Evolutionary conservation across 2,329 filamentous ascomycete species (phyloP), one percentile per base, ranked within the genome.

Genomic region (Talaromyces sp.): DNA sequence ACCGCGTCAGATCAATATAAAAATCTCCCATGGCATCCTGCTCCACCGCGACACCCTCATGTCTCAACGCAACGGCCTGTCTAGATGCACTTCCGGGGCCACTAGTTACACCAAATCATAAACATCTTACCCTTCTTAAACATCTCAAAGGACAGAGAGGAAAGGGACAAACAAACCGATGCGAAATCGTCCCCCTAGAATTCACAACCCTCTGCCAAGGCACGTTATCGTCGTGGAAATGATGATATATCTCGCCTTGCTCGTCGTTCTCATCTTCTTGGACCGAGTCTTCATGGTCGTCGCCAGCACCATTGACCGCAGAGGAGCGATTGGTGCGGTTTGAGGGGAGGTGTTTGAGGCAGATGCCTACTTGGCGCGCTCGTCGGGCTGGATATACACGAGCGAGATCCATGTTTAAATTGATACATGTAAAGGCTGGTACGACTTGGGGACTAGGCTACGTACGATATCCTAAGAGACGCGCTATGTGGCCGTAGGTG

Each of bases 171-270:
- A 59, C 80, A 70, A 73, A 94, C 92, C 93, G 87, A 8, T 90
- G 90, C 52, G 93, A 96, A 70, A 98, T 96, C 66, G 87, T 82
- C 24, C 94, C 93, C 77, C 91, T 94, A 14, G 91, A 82, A 76
- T 94, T 97, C 74, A 98, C 90, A 66, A 98, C 91, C 65, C 95
- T 84, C 81, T 98, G 94, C 94, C 94, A 98, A 0, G 94, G 94
- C 3, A 98, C 94, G 69, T 90, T 97, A 27, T 81, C 82, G 66
- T 85, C 82, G 76, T 97, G 89, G 79, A 90, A 96, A 65, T 80
- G 76, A 62, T 78, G 76, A 52, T 78, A 77, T 41, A 76, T 54
- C 52, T 65, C 64, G 0, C 64, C 64, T 8, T 39, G 60, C 52
- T 65, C 64, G 52, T 65, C 64, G 27, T 63, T 52, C 22, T 63